Base-by-base conservation (phyloP, 2,329 filamentous ascomycete genomes). In the Diatrype stigma region DNA sequence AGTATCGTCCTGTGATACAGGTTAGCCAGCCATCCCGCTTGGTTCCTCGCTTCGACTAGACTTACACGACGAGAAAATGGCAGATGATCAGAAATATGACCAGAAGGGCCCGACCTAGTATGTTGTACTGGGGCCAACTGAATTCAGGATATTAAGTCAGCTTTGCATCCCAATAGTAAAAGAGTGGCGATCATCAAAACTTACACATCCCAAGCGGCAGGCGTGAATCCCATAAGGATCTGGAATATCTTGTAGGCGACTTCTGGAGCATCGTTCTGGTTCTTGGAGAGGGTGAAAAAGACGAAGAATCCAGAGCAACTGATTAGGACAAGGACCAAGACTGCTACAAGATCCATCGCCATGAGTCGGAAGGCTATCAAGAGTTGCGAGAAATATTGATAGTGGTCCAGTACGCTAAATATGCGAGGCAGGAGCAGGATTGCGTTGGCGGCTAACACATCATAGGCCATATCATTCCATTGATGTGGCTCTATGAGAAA, bases 241-340 rank as follows among this genome's bases (percentile, higher is more conserved):
- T 96, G 92, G 60, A 97, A 96, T 49, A 96, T 85, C 58, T 87
- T 88, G 68, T 93, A 97, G 5, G 90, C 90, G n/a, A 95, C 85
- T 45, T 85, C 85, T 10, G 76, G 77, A 6, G 88, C 84, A 56
- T 87, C 82, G 47, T 88, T 84, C 6, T 86, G 79, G 50, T 81
- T 84, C 56, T 85, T 82, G 3, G 92, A 92, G 48, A 96, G 74
- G 0, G 89, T 93, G 67, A 97, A 96, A 54, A 95, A 94, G 47
- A 96, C 90, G 61, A 96, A 96, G 71, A 96, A 97, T 21, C 93
- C 93, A 62, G 90, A 96, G 70, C 92, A 96, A 56, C 85, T 84
- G 57, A 96, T 91, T 42, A 95, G 70, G 48, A 96, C 90, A 42
- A 96, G 76, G 1, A 94, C 76, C 48, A 94, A 86, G 2, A 96